Evolutionary conservation across 306 rosid species (phyloP), one percentile per base, ranked within the genome.

Genomic region (Styphnolobium japonicum): DNA sequence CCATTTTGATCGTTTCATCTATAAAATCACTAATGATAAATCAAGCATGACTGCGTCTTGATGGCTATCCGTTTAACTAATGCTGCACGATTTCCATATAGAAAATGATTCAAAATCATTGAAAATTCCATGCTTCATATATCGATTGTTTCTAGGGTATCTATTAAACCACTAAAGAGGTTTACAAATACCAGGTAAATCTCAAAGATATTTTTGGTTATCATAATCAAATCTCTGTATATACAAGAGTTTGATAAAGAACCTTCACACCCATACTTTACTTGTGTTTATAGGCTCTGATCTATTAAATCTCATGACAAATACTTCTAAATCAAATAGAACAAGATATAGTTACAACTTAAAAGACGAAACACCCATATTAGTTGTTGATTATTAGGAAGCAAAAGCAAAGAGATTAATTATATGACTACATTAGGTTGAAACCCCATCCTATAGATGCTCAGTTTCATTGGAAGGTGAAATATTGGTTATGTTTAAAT

Each of bases 1-100:
- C 87, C 81, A 77, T 83, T 79, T 86, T 66, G 69, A 85, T 87
- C 61, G 79, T 77, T 71, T 48, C 62, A 33, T 3, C 70, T 9
- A 67, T 11, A 14, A 63, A 78, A 27, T 67, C 73, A 57, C 81
- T 73, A 73, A 49, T 79, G 14, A 73, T 42, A 39, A 64, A 83
- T 77, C 83, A 67, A 83, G 27, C 81, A 79, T 73, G 52, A 42
- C 67, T 83, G 23, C 80, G 19, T 55, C 75, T 69, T 80, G 23
- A 68, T 70, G 61, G 43, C 67, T 80, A 76, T 80, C 79, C 65
- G 3, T 56, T 65, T 76, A 76, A 42, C 67, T 67, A 18, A 62
- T 76, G 36, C 0, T 67, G 55, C 75, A 74, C 78, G n/a, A 51
- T 73, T 71, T 77, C 58, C 83, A 55, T 57, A 10, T 49, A 21